phyloP scores from a whole-genome alignment of 768 basidiomycete species.

The Cystobasidium onofrii region DNA sequence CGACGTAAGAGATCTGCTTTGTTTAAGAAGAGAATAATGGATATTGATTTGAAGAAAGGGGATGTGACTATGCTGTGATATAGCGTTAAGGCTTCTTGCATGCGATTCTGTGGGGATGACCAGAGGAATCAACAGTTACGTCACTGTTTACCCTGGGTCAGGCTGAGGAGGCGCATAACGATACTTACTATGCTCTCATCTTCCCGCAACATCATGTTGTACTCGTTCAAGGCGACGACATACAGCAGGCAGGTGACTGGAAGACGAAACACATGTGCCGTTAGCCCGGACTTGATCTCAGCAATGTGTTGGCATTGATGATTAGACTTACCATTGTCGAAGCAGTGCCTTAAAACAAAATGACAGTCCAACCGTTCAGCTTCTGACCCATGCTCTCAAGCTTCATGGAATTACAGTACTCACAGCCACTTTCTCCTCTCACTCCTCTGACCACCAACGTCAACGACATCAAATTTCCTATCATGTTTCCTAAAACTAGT shows the following conservation, averaged over 20 bases:
- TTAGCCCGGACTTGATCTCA: no score
- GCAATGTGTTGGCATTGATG: not conserved
- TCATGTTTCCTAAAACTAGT: constrained; percentile 21
- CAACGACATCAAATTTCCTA: constrained; percentile 20
- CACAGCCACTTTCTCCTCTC: constrained; percentile 31
- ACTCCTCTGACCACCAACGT: constrained; percentile 31
- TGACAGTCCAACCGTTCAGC: no score
- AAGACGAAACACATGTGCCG: not conserved
- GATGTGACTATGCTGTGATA: constrained; percentile 99
- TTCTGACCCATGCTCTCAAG: no score
- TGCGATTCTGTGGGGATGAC: constrained; percentile 64
- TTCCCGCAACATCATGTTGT: constrained; percentile 95
- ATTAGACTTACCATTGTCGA: constrained; percentile 4
- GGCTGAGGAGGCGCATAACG: not conserved
- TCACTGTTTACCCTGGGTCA: not conserved
- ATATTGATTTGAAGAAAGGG: constrained; percentile 90
- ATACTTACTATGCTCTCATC: constrained; percentile 54
- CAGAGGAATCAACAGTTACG: no score
- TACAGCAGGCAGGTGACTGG: constrained; percentile 80
- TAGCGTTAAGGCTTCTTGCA: constrained; percentile 91
- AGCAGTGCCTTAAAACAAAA: constrained; percentile 2
- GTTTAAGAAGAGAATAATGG: constrained; percentile 56
- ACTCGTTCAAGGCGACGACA: constrained; percentile 85
- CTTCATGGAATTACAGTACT: not conserved
- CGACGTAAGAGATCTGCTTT: constrained; percentile 22